Conservation (phyloP, 2,329 filamentous ascomycete genomes). For the Pestalotiopsis sp. region DNA sequence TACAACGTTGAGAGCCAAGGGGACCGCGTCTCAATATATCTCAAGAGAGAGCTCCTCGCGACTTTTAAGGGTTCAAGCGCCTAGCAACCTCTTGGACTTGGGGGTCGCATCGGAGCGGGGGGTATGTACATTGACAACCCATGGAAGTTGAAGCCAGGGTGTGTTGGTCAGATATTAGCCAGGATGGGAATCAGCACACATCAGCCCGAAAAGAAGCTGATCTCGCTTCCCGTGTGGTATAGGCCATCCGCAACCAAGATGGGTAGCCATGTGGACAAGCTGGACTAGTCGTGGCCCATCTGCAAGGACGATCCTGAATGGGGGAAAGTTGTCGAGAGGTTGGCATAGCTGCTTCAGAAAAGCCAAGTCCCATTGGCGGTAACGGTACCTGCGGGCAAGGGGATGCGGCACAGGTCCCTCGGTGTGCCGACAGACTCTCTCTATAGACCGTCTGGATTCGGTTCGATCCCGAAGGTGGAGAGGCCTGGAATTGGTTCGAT, state of each 20-base stretch:
- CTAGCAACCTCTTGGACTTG: not conserved
- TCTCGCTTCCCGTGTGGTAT: conserved; percentile 1
- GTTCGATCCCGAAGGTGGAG: not conserved
- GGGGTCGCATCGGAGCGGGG: conserved; percentile 5
- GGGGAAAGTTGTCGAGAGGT: not conserved
- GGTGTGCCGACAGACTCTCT: not conserved
- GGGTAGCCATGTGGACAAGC: not conserved
- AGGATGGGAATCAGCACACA: conserved; percentile 9
- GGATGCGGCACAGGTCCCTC: conserved; percentile 6
- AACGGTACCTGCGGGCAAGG: conserved; percentile 3
- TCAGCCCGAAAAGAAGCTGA: not conserved
- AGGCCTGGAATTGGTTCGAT: not conserved
- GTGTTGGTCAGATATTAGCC: conserved; percentile 4
- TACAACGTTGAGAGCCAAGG: not conserved
- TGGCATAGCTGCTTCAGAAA: too few species aligned
- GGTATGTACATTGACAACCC: not conserved
- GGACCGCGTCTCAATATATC: conserved; percentile 2
- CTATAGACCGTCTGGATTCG: not conserved
- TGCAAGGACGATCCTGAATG: not conserved
- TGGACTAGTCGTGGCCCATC: not conserved
- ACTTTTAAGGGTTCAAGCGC: not conserved
- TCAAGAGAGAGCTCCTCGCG: not conserved
- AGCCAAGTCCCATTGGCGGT: not conserved
- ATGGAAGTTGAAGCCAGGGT: not conserved
- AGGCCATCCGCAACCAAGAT: not conserved